These are phyloP conservation scores for Actinomortierella ambigua DNA, from an alignment of 371 early-diverging fungal genomes.

Conservation along the genomic window DNA sequence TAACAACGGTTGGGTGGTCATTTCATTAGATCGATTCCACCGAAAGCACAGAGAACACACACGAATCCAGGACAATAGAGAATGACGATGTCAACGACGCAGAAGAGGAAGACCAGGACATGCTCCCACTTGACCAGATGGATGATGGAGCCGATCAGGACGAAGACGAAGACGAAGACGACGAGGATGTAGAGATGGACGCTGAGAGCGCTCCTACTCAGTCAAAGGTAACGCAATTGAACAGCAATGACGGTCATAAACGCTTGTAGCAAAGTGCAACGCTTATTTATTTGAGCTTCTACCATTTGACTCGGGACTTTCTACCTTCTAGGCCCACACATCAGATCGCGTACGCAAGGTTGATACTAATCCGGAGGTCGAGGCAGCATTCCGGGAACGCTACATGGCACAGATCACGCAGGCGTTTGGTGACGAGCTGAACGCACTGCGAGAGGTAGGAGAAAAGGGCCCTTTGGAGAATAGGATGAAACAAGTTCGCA, in stretches of 20 bases:
- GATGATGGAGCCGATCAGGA: too few relatives aligned
- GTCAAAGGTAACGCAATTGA: too few relatives aligned
- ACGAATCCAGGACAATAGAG: constrained; percentile 14
- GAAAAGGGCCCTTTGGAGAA: too few relatives aligned
- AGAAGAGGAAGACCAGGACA: background rate
- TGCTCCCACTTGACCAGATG: too few relatives aligned
- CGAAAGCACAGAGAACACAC: background rate
- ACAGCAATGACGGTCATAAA: too few relatives aligned
- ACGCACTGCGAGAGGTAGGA: constrained; percentile 39
- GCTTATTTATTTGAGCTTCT: too few relatives aligned
- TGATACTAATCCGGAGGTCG: constrained; percentile 40
- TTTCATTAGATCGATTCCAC: background rate
- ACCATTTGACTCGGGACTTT: too few relatives aligned
- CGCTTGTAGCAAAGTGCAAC: too few relatives aligned
- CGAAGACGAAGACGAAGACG: too few relatives aligned
- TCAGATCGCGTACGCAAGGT: constrained; percentile 39
- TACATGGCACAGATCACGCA: constrained; percentile 45
- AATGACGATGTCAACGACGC: constrained; percentile 1
- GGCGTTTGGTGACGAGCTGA: constrained; percentile 45
- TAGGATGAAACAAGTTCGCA: background rate
- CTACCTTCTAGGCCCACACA: constrained; percentile 23
- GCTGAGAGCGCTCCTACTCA: too few relatives aligned
- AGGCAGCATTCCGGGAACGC: constrained; percentile 35
- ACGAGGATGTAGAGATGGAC: too few relatives aligned
- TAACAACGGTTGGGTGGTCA: too few relatives aligned